phyloP scores from a whole-genome alignment of 2,329 filamentous ascomycete species.

The Penicillium sp. region DNA sequence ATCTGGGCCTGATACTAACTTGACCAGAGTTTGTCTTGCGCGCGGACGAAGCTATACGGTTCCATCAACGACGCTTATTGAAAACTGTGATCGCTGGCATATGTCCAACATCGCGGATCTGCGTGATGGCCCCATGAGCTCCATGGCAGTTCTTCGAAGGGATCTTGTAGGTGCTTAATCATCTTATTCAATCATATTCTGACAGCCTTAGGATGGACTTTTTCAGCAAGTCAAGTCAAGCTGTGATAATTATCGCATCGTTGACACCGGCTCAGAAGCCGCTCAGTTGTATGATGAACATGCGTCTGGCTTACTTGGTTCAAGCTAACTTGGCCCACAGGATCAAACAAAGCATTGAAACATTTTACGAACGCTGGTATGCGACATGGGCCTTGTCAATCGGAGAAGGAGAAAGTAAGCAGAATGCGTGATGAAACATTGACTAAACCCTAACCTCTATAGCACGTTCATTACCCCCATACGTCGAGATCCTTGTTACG shows the following conservation, averaged over 20 bases:
- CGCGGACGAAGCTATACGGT: slow-evolving; percentile 68
- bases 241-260: slow-evolving; percentile 38
- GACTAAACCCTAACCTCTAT: neutral
- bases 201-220: slow-evolving; percentile 31
- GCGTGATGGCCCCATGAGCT: slow-evolving; percentile 69
- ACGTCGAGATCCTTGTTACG: slow-evolving; percentile 71
- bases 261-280: slow-evolving; percentile 33
- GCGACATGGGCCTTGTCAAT: slow-evolving; percentile 61
- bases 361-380: slow-evolving; percentile 66
- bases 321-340: slow-evolving; percentile 19
- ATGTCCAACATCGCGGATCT: slow-evolving; percentile 61
- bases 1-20: neutral
- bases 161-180: slow-evolving; percentile 55
- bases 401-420: slow-evolving; percentile 52
- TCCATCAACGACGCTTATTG: slow-evolving; percentile 64
- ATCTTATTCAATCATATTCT: neutral
- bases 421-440: neutral
- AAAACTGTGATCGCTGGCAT: slow-evolving; percentile 69
- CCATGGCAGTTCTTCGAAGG: slow-evolving; percentile 67
- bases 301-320: neutral
- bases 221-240: slow-evolving; percentile 35
- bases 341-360: slow-evolving; percentile 62
- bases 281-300: slow-evolving; percentile 32
- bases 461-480: slow-evolving; percentile 58
- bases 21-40: slow-evolving; percentile 61